A percentile compares a stretch with the other conserved stretches of the same genome.
These are phyloP conservation scores for Lasiodiplodia sp. DNA, from an alignment of 2,329 filamentous ascomycete genomes.

Conservation along the genomic window DNA sequence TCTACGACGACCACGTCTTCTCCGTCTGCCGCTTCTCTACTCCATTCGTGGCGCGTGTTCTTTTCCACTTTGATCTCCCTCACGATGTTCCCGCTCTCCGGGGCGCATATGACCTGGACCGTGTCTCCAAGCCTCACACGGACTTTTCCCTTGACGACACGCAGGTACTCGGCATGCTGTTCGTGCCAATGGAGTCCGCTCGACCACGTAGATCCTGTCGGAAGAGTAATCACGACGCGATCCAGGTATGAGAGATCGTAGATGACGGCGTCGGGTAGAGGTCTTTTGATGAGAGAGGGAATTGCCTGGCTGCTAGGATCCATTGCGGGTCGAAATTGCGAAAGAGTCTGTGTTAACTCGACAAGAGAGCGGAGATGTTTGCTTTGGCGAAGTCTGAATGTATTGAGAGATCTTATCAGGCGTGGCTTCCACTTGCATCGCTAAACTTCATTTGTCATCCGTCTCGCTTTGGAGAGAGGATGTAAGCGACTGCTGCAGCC, in stretches of 20 bases:
- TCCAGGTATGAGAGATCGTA: slow-evolving; percentile 29
- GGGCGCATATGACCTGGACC: slow-evolving; percentile 30
- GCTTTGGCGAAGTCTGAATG: neutral
- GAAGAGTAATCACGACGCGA: slow-evolving; percentile 54
- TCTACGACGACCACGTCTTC: slow-evolving; percentile 55
- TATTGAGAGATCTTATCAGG: neutral
- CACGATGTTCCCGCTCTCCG: slow-evolving; percentile 24
- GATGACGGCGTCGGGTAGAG: neutral
- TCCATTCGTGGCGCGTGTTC: slow-evolving; percentile 56
- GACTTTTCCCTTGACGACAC: slow-evolving; percentile 50
- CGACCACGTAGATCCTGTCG: slow-evolving; percentile 54
- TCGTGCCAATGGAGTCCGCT: slow-evolving; percentile 61
- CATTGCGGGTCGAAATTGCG: neutral
- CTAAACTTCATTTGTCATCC: neutral
- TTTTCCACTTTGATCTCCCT: slow-evolving; percentile 46
- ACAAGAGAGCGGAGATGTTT: neutral
- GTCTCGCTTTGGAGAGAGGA: too few species aligned
- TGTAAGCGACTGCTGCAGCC: neutral
- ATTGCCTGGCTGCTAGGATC: neutral
- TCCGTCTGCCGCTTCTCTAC: slow-evolving; percentile 44
- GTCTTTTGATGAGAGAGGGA: neutral
- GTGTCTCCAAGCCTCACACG: slow-evolving; percentile 34
- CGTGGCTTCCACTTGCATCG: neutral
- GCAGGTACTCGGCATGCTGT: slow-evolving; percentile 56
- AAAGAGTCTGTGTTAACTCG: neutral